These are phyloP conservation scores for Leccinum cinnamomeum DNA, from an alignment of 1,284 basidiomycete genomes.

Conservation along the genomic window DNA sequence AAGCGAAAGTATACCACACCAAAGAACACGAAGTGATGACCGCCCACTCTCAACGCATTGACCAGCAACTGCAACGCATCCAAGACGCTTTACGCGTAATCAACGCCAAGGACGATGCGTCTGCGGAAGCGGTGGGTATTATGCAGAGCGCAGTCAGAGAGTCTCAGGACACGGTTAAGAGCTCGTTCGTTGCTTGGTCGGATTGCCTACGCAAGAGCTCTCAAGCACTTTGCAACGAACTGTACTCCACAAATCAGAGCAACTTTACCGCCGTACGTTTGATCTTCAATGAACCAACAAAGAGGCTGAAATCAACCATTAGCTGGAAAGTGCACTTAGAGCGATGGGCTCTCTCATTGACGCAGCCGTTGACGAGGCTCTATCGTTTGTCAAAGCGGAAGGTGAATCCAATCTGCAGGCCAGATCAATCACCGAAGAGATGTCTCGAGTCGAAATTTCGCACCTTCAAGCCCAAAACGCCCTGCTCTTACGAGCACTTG, in stretches of 20 bases:
- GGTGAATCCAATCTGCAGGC: slow-evolving; percentile 51
- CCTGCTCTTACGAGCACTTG: slow-evolving; percentile 61
- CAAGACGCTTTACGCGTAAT: slow-evolving; percentile 60
- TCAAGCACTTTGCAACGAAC: slow-evolving; percentile 46
- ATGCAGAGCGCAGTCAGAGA: slow-evolving; percentile 52
- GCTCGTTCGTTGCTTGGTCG: slow-evolving; percentile 55
- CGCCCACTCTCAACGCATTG: slow-evolving; percentile 55
- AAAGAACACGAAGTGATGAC: slow-evolving; percentile 57
- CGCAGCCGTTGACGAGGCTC: slow-evolving; percentile 56
- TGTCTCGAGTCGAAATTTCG: slow-evolving; percentile 59
- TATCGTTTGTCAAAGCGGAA: slow-evolving; percentile 57
- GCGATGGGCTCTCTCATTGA: slow-evolving; percentile 58
- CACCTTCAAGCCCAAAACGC: slow-evolving; percentile 75
- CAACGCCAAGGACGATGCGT: slow-evolving; percentile 53
- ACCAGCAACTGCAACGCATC: slow-evolving; percentile 59
- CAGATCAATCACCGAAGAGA: slow-evolving; percentile 50
- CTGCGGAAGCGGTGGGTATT: slow-evolving; percentile 51
- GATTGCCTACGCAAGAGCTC: slow-evolving; percentile 50
- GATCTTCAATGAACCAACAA: not conserved
- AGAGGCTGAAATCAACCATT: slow-evolving; percentile 3
- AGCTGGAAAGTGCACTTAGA: slow-evolving; percentile 57
- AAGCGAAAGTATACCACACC: slow-evolving; percentile 57
- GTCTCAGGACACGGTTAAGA: slow-evolving; percentile 53
- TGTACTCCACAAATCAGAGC: slow-evolving; percentile 43
- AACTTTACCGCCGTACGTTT: slow-evolving; percentile 46